Evolutionary conservation across 2,329 filamentous ascomycete species (phyloP), one percentile per base, ranked within the genome.

Genomic region (Venturia oleaginea): DNA sequence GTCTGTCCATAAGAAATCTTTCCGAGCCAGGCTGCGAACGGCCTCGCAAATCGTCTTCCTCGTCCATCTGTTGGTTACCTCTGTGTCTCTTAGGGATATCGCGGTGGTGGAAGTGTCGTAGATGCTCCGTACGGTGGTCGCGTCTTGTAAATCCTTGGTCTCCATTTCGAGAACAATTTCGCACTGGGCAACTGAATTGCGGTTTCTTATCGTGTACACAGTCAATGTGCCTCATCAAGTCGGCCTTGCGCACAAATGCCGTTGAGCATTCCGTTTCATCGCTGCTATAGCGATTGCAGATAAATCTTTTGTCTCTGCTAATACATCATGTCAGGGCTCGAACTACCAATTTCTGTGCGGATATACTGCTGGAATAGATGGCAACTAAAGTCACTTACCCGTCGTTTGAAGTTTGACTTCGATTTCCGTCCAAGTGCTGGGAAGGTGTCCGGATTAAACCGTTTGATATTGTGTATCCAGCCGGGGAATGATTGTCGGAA

Each of bases 111-210:
- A 80, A 83, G 54, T 81, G 81, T 62, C 84, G 75, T 62, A 82
- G 71, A 70, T 86, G 84, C 69, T 86, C 84, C 46, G 76, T 77
- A 48, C 84, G 74, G 69, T 86, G 84, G 68, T 86, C 84, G 62
- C 78, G 76, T 6, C 84, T 76, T 4, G 80, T 80, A 68, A 86
- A 86, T 0, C 83, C 83, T 66, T 63, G 40, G 1, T 48, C 40
- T 22, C 65, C 65, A 8, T 54, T 48, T 13, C 65, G 37, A 5
- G 34, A 22, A 38, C 66, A 67, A 6, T 61, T 59, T 30, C 38
- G 30, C 10, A 63, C 24, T 27, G 59, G 37, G 37, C 64, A 67
- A 17, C 30, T 51, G 11, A 38, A 43, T 13, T 22, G n/a, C 24
- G 60, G 42, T n/a, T 64, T 30, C 46, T 59, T 59, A 24, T 66